Evolutionary conservation across 768 basidiomycete genomes (phyloP), one percentile per base, ranked within the genome.

Genomic region (Sarcomyxa edulis): DNA sequence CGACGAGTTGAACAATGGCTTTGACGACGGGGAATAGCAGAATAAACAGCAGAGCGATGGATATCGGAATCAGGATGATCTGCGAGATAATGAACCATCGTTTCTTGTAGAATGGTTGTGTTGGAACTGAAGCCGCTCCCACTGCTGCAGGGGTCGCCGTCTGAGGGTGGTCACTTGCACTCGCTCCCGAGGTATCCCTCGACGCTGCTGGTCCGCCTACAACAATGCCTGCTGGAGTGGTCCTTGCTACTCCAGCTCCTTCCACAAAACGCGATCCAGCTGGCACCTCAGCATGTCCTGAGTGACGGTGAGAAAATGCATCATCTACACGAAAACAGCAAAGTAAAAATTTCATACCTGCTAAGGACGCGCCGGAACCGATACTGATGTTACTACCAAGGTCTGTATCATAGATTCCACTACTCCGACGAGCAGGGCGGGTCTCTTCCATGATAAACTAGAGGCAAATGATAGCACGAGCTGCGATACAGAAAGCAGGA

Each of bases 1-100:
- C 69, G 27, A 85, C 72, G 28, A 77, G 66, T 46, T 82, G 81
- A 14, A 74, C 69, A 46, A 84, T 80, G 31, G 81, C 81, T 35
- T 60, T 69, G 40, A 85, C 65, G 39, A 85, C 78, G 5, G 83
- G 83, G 54, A 75, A 85, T 16, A 86, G 56, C 8, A 84, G 32
- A 44, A 85, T 72, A 57, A 85, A 86, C 14, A 85, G 56, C 25
- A 84, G 52, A 11, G 69, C 78, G 37, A 86, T 81, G 24, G 63
- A 74, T 11, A 84, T 49, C 5, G 72, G 67, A 12, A 68, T 56
- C 3, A 66, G 49, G 20, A 83, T 64, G 44, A 76, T 51, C 37
- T 66, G 64, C 20, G 71, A 66, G 43, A 83, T 69, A 42, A 84
- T 78, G 63, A 84, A 83, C 67, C 70, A 74, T 28, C 72, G 69